Evolutionary conservation across 306 rosid genomes (phyloP).

Genomic region (Trichosanthes truncata): DNA sequence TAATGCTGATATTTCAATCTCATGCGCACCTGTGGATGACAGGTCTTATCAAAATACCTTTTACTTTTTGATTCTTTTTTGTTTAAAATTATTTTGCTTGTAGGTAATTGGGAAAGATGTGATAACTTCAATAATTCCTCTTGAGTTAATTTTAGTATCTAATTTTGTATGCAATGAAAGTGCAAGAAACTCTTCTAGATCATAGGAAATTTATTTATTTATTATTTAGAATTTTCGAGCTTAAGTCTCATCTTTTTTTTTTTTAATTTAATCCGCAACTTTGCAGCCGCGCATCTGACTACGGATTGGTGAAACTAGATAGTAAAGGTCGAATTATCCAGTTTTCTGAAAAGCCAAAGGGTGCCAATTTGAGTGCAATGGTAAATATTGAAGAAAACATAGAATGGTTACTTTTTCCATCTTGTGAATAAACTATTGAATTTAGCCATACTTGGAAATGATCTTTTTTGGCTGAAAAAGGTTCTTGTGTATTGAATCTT

Average conservation of each 20-base stretch:
- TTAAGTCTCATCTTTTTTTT: neutral
- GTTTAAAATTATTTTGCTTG: neutral
- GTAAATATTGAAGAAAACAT: constrained; percentile 23
- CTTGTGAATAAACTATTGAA: neutral
- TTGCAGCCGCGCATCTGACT: constrained; percentile 83
- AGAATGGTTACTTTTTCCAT: neutral
- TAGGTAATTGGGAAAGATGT: neutral
- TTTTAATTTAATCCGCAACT: neutral
- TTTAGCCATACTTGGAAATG: neutral
- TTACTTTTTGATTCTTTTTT: neutral
- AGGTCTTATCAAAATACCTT: constrained; percentile 44
- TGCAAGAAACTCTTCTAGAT: neutral
- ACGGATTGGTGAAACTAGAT: constrained; percentile 74
- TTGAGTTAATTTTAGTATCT: neutral
- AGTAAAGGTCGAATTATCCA: constrained; percentile 53
- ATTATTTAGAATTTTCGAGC: neutral
- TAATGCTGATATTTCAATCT: constrained; percentile 68
- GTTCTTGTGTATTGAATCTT: neutral
- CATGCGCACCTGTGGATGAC: constrained; percentile 56
- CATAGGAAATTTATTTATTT: neutral
- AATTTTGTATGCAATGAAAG: neutral
- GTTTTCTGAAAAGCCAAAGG: constrained; percentile 77
- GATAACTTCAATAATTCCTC: neutral
- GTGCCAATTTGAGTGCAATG: constrained; percentile 59
- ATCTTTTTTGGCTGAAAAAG: neutral